Base-by-base conservation (phyloP, 148 eudicot genomes). In the Silene latifolia region DNA sequence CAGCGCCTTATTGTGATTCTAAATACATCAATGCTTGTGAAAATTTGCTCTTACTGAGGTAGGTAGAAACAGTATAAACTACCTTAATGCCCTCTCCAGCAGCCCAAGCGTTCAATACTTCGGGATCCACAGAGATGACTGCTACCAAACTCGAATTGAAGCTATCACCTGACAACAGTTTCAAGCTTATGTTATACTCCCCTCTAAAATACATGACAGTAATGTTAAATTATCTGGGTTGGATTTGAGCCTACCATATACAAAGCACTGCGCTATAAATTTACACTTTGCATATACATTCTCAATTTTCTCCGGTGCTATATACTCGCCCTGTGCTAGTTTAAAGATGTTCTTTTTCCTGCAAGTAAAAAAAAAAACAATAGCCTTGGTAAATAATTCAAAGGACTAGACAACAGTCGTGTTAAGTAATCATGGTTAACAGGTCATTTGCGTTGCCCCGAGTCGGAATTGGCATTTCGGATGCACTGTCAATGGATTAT, bases 341-440 rank as follows among this genome's bases (percentile, higher is more conserved):
- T 93, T 93, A 81, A 93, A 93, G n/a, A 93, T 93, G 79, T 93
- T 93, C 86, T 93, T 93, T 82, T 93, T 93, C 88, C 98, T 93
- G 90, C 25, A 73, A 72, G 27, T 77, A 75, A 56, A 19, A 69
- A 19, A 69, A 59, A 72, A 4, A 17, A 17, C 3, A 46, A 68
- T 18, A 44, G 56, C 25, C 60, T 58, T 19, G 60, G 59, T 60
- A 56, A 44, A 66, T 8, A 23, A 56, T n/a, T 69, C 10, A 32
- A 62, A 32, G 57, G 54, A n/a, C 35, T 58, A 46, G 19, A 29
- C 11, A 32, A 71, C 17, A 12, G 57, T 60, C 14, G 44, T 64
- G 18, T 14, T 32, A 27, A 27, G 12, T 29, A 48, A 48, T 48
- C 53, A 13, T 48, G 53, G 14, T 13, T 3, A 51, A 51, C 56